These are phyloP conservation scores for Rhodotorula paludigena DNA, from an alignment of 768 basidiomycete genomes.

Conservation along the genomic window DNA sequence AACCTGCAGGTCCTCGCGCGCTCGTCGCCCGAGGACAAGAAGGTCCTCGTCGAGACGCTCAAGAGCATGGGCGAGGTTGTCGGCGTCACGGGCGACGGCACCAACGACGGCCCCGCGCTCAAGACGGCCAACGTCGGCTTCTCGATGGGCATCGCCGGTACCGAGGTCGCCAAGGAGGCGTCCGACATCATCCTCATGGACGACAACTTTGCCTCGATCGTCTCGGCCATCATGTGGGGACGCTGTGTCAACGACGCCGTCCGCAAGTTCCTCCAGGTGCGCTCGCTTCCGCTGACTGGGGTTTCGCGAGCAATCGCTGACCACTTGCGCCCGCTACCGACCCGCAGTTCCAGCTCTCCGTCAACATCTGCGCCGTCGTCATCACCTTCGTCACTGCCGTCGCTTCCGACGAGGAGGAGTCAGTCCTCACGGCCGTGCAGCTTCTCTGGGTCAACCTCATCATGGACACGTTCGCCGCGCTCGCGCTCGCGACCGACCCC, in stretches of 20 bases:
- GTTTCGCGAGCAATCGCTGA: slow-evolving; percentile 46
- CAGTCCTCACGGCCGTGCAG: slow-evolving; percentile 92
- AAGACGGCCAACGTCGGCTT: slow-evolving; percentile 87
- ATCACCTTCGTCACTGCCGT: slow-evolving; percentile 90
- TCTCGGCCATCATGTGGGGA: slow-evolving; percentile 98
- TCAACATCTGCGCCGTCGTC: slow-evolving; percentile 90
- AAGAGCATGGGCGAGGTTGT: slow-evolving; percentile 82
- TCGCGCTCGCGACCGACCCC: slow-evolving; percentile 94
- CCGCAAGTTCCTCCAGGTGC: slow-evolving; percentile 95
- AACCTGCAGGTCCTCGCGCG: slow-evolving; percentile 93
- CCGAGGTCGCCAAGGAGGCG: slow-evolving; percentile 97
- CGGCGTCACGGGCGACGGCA: slow-evolving; percentile 95
- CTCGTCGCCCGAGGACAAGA: slow-evolving; percentile 96
- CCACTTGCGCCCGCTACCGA: slow-evolving; percentile 42
- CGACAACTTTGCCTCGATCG: slow-evolving; percentile 92
- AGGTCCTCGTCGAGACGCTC: slow-evolving; percentile 80
- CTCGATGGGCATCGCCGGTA: slow-evolving; percentile 93
- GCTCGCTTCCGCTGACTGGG: slow-evolving; percentile 39
- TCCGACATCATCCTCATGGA: slow-evolving; percentile 99
- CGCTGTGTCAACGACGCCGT: slow-evolving; percentile 97
- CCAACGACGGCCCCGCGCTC: slow-evolving; percentile 78
- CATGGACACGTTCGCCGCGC: slow-evolving; percentile 72
- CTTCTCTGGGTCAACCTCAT: slow-evolving; percentile 98
- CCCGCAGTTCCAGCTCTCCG: slow-evolving; percentile 54
- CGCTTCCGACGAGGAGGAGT: slow-evolving; percentile 65